Evolutionary conservation across 768 basidiomycete genomes (phyloP).

Genomic region (Russula earlei): DNA sequence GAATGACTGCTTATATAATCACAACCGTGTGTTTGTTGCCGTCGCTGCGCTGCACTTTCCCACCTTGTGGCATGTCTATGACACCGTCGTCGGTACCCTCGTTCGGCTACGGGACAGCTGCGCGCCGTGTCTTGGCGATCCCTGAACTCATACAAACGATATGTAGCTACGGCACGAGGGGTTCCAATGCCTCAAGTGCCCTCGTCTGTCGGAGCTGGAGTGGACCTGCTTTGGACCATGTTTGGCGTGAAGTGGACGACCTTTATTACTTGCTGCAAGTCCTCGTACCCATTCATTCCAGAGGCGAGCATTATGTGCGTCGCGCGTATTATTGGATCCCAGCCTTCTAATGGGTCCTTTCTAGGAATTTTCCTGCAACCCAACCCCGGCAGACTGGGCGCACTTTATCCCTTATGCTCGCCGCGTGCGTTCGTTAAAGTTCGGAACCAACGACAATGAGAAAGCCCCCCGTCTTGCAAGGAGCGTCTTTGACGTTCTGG

Average conservation of each 20-base stretch:
- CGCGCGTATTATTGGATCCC: background rate
- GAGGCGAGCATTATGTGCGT: conserved; percentile 1
- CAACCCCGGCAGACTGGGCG: conserved; percentile 17
- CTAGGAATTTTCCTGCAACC: conserved; percentile 8
- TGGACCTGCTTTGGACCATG: conserved; percentile 12
- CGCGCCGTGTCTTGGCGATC: conserved; percentile 14
- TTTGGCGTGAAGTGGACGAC: conserved; percentile 17
- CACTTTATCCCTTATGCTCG: conserved; percentile 18
- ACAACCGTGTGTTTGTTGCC: no score
- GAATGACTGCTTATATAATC: no score
- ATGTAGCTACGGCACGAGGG: conserved; percentile 12
- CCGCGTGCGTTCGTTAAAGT: conserved; percentile 17
- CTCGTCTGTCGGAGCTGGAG: conserved; percentile 16
- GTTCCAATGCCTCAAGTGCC: conserved; percentile 8
- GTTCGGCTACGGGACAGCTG: conserved; percentile 16
- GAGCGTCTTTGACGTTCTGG: conserved; percentile 16
- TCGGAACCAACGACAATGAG: background rate
- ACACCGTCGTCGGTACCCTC: background rate
- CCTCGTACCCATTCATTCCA: conserved; percentile 4
- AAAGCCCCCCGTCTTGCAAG: background rate
- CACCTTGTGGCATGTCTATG: no score
- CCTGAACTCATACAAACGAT: conserved; percentile 17
- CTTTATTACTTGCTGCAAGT: conserved; percentile 8
- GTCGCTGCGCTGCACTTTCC: no score
- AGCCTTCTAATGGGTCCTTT: background rate